Conservation (phyloP, 371 early-diverging fungal genomes). For the Lichtheimia hyalospora region DNA sequence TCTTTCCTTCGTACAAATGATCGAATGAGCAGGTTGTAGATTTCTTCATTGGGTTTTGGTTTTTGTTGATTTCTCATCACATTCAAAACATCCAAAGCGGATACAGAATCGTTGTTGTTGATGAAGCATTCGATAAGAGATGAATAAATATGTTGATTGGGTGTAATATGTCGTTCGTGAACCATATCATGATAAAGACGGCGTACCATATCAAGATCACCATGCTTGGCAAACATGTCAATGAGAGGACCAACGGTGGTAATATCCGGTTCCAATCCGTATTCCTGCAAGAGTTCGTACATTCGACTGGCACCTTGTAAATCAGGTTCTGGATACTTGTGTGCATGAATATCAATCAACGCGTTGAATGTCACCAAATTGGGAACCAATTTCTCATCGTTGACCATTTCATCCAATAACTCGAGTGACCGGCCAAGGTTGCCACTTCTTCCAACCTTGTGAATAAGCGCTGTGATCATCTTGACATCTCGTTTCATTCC, state of each 20-base stretch:
- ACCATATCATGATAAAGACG: constrained; percentile 31
- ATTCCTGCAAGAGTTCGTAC: constrained; percentile 28
- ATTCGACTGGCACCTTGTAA: constrained; percentile 25
- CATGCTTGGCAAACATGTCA: constrained; percentile 45
- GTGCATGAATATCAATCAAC: constrained; percentile 50
- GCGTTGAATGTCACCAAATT: constrained; percentile 46
- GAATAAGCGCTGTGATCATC: constrained; percentile 43
- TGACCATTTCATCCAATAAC: constrained; percentile 34
- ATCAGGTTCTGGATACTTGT: constrained; percentile 36
- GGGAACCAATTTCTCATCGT: constrained; percentile 21
- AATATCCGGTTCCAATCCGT: constrained; percentile 27
- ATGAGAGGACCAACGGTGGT: constrained; percentile 38
- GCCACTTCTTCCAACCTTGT: constrained; percentile 47
- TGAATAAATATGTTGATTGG: constrained; percentile 30
- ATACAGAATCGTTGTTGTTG: constrained; percentile 18
- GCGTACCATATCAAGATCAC: constrained; percentile 25
- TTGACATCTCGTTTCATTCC: constrained; percentile 29
- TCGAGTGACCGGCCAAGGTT: constrained; percentile 30
- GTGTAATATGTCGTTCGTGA: constrained; percentile 15
- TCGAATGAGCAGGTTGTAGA: constrained; percentile 32
- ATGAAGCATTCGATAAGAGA: constrained; percentile 39
- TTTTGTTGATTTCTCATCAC: constrained; percentile 12
- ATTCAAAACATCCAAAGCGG: constrained; percentile 24
- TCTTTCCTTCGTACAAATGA: constrained; percentile 20
- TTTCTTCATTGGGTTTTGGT: constrained; percentile 12